A percentile compares a stretch with the other conserved stretches of the same genome.
Evolutionary conservation across 257 asterid genomes (phyloP).

Genomic region (Solanum tacnaense): DNA sequence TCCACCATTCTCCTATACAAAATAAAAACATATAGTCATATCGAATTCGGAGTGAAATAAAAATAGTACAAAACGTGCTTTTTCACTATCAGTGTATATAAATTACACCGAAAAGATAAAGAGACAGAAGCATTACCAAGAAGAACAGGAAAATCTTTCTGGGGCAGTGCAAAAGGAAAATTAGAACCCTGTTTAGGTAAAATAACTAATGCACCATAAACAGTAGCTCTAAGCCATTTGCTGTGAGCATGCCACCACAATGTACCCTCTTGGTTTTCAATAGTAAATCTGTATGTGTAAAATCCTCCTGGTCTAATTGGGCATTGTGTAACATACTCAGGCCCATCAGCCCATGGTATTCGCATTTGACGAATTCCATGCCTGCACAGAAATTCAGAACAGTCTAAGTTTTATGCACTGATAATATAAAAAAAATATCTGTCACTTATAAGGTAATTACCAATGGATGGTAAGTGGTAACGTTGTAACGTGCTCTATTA

Average conservation of each 20-base stretch:
- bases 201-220: conserved; percentile 58
- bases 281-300: conserved; percentile 50
- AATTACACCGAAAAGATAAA: not conserved
- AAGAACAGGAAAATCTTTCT: conserved; percentile 40
- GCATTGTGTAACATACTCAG: conserved; percentile 61
- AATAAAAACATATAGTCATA: not conserved
- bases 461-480: conserved; percentile 58
- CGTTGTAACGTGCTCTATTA: conserved; percentile 45
- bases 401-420: not conserved
- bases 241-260: conserved; percentile 87
- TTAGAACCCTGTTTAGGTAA: conserved; percentile 39
- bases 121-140: conserved; percentile 27
- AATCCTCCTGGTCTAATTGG: conserved; percentile 54
- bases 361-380: conserved; percentile 65
- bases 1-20: conserved; percentile 73
- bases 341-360: conserved; percentile 79
- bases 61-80: not conserved
- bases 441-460: conserved; percentile 8
- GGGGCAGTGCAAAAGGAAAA: conserved; percentile 41
- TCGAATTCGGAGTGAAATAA: not conserved
- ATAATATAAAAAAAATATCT: not conserved
- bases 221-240: conserved; percentile 61
- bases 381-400: conserved; percentile 13
- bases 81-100: not conserved
- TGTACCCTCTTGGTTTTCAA: conserved; percentile 62